Evolutionary conservation across 306 rosid species (phyloP), one percentile per base, ranked within the genome.

Genomic region (Luffa acutangula): DNA sequence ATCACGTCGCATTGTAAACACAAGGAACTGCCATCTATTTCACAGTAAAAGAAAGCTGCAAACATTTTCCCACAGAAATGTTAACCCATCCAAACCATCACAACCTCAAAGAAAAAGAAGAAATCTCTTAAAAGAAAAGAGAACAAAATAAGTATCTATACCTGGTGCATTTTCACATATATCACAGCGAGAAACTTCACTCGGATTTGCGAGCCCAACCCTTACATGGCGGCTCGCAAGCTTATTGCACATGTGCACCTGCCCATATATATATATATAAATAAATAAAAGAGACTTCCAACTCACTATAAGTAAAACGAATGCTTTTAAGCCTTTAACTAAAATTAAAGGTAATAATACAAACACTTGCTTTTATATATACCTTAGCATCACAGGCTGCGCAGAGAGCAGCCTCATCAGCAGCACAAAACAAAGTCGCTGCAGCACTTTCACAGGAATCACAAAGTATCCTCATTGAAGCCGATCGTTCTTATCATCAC

Each of bases 141-240:
- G 43, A 59, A 64, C 41, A 41, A 80, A 18, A 54, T 20, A 82
- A 43, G 21, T 82, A 56, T 18, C 1, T 56, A 66, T 41, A 95
- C 99, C 99, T 42, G 97, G 99, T 78, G 97, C 97, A 86, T 93
- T 95, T 82, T 95, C 99, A 67, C 99, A 95, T 77, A 95, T 95
- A 82, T 95, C 97, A 80, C 99, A 95, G 45, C 88, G 85, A 37
- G 97, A 93, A 86, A 95, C 97, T 48, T 84, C 97, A 76, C 97
- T 92, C 21, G 99, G 99, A 89, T 86, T 86, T 11, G 97, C 99
- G 15, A 95, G 97, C 76, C 99, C 99, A 82, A 95, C 99, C 81
- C 99, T 85, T 9, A 95, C 93, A 83, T 95, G 99, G 39, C 99
- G 86, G 82, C 93, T 95, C 82, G 99, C 99, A 34, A 95, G 90